Conservation (phyloP, 352 stramenopile genomes). For the Phytophthora sp. region DNA sequence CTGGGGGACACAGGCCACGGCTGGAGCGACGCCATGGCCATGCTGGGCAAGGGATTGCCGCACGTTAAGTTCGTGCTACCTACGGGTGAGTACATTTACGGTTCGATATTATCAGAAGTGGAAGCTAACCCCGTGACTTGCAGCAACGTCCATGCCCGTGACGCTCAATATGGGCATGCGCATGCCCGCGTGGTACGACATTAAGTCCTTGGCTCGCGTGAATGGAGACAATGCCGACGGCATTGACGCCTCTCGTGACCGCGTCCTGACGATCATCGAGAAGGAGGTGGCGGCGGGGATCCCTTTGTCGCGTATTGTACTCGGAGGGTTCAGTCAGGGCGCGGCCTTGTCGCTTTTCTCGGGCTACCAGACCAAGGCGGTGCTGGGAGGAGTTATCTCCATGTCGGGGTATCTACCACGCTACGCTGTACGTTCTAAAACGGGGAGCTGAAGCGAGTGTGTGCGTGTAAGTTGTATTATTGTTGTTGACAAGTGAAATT, state of each 20-base stretch:
- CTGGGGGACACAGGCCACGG: slow-evolving; percentile 92
- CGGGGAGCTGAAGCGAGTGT: too few species aligned
- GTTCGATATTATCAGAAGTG: background rate
- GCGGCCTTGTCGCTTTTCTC: slow-evolving; percentile 90
- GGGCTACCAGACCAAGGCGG: slow-evolving; percentile 66
- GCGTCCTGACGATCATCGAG: slow-evolving; percentile 84
- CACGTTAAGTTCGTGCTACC: slow-evolving; percentile 84
- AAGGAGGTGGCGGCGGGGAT: slow-evolving; percentile 75
- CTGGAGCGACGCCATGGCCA: slow-evolving; percentile 73
- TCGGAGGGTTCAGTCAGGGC: slow-evolving; percentile 95
- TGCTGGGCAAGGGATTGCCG: slow-evolving; percentile 58
- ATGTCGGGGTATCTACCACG: slow-evolving; percentile 83
- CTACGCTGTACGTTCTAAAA: slow-evolving; percentile 29
- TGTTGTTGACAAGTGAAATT: slow-evolving; percentile 4
- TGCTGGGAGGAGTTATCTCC: slow-evolving; percentile 68
- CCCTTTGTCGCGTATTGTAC: slow-evolving; percentile 89
- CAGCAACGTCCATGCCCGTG: slow-evolving; percentile 89
- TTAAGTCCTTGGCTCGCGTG: slow-evolving; percentile 89
- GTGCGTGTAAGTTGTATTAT: background rate
- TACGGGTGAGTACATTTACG: slow-evolving; percentile 44
- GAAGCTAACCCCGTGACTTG: background rate
- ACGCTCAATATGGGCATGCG: slow-evolving; percentile 95
- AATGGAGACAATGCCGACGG: slow-evolving; percentile 88
- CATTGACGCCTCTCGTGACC: slow-evolving; percentile 84
- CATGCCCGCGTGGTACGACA: slow-evolving; percentile 97